Evolutionary conservation across 495 filamentous ascomycete species (phyloP).

Genomic region (Aspergillus conjunctus): DNA sequence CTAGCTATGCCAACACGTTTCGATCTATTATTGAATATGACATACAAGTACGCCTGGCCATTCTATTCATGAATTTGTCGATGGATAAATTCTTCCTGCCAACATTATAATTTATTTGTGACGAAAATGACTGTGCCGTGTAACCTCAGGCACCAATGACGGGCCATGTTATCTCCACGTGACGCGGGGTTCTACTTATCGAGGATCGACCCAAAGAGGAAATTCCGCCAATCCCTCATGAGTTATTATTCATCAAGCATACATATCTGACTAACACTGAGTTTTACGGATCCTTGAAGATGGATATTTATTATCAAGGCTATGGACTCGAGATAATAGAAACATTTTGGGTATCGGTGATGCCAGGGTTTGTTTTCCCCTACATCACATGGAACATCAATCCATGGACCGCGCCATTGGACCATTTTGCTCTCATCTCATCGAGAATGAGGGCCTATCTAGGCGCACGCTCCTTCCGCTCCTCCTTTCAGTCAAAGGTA

Average conservation of each 20-base stretch:
- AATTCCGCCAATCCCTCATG: neutral
- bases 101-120: neutral
- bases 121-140: neutral
- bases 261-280: too few relatives aligned
- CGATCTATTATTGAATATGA: too few relatives aligned
- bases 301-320: neutral
- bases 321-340: neutral
- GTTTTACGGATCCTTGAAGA: too few relatives aligned
- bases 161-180: slow-evolving; percentile 23
- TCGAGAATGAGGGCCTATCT: too few relatives aligned
- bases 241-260: neutral
- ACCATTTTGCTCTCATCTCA: too few relatives aligned
- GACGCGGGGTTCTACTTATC: slow-evolving; percentile 28
- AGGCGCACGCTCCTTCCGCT: too few relatives aligned
- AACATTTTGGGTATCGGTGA: neutral
- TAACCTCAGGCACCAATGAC: slow-evolving; percentile 23
- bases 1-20: too few relatives aligned
- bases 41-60: too few relatives aligned
- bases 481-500: slow-evolving; percentile 64
- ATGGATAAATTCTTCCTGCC: neutral
- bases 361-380: neutral
- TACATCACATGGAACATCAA: neutral
- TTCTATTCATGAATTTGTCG: too few relatives aligned
- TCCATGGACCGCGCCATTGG: neutral
- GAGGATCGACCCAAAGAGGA: neutral